A percentile compares a stretch with the other conserved stretches of the same genome.
Conservation (phyloP, 164 flowering plant species). For the Piper betle region DNA sequence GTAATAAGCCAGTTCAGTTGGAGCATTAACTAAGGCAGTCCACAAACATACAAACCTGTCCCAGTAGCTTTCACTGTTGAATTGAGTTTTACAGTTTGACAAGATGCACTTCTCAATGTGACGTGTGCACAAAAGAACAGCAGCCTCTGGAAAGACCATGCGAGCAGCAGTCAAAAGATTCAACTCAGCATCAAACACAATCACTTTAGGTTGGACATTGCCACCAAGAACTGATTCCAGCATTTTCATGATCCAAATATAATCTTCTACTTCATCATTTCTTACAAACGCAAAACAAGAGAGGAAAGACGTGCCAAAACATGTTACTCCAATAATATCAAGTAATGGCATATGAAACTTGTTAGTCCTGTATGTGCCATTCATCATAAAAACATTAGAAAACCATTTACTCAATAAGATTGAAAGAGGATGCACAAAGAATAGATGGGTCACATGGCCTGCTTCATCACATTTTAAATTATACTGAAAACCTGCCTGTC, state of each 20-base stretch:
- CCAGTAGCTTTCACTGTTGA: constrained; percentile 1
- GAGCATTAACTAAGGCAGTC: constrained; percentile 4
- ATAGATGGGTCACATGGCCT: constrained; percentile 7
- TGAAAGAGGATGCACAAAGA: constrained; percentile 10
- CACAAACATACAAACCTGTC: constrained; percentile 3
- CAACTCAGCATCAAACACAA: constrained; percentile 5
- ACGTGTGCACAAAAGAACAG: constrained; percentile 4
- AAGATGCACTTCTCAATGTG: constrained; percentile 5
- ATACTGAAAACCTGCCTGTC: constrained; percentile 4
- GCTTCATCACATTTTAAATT: constrained; percentile 3
- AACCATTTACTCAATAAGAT: constrained; percentile 4
- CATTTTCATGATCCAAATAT: constrained; percentile 3
- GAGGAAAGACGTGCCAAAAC: constrained; percentile 8
- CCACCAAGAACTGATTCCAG: constrained; percentile 1
- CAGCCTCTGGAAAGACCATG: constrained; percentile 7
- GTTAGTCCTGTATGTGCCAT: constrained; percentile 8
- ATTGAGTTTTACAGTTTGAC: constrained; percentile 5
- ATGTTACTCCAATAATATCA: constrained; percentile 6
- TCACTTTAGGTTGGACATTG: constrained; percentile 1
- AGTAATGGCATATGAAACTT: constrained; percentile 8
- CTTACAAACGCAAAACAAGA: constrained; percentile 7
- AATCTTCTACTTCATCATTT: constrained; percentile 7
- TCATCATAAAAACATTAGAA: constrained; percentile 6
- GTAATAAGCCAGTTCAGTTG: constrained; percentile 1
- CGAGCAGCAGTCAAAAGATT: constrained; percentile 2